phyloP scores from a whole-genome alignment of 805 yeast genomes.

The Komagataella pseudopastoris region DNA sequence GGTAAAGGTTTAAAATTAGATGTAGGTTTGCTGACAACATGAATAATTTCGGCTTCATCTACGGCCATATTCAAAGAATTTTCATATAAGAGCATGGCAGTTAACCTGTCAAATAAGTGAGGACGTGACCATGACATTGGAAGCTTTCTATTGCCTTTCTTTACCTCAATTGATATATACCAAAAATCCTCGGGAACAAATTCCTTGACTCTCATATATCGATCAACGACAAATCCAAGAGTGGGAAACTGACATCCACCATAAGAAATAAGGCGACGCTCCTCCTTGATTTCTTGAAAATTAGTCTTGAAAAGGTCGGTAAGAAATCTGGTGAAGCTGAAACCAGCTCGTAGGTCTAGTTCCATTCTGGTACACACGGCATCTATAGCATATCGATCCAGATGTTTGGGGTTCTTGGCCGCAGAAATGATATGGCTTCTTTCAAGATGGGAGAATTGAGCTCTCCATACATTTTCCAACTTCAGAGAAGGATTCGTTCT shows the following conservation, averaged over 20 bases:
- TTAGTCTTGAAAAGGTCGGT: conserved; percentile 34
- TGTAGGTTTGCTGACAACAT: conserved; percentile 47
- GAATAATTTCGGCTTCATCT: conserved; percentile 35
- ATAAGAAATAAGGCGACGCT: conserved; percentile 40
- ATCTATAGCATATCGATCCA: conserved; percentile 58
- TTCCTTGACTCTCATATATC: conserved; percentile 60
- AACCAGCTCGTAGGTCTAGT: conserved; percentile 80
- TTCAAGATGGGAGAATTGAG: conserved; percentile 81
- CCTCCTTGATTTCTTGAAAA: conserved; percentile 15
- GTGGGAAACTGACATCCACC: conserved; percentile 97
- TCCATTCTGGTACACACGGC: conserved; percentile 86
- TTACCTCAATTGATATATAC: conserved; percentile 44
- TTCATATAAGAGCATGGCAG: conserved; percentile 53
- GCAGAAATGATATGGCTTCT: conserved; percentile 61
- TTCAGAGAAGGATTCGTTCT: conserved; percentile 32
- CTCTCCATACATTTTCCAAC: conserved; percentile 47
- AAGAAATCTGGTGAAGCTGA: conserved; percentile 73
- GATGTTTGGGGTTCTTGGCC: conserved; percentile 47
- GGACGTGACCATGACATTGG: conserved; percentile 61
- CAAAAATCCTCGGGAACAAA: conserved; percentile 76
- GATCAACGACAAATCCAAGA: conserved; percentile 87
- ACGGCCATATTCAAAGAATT: conserved; percentile 35
- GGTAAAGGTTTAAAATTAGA: conserved; percentile 79
- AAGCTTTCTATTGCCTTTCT: conserved; percentile 25
- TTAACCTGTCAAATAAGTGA: conserved; percentile 59